Evolutionary conservation across 805 yeast species (phyloP).

Genomic region (Saturnispora dispora): DNA sequence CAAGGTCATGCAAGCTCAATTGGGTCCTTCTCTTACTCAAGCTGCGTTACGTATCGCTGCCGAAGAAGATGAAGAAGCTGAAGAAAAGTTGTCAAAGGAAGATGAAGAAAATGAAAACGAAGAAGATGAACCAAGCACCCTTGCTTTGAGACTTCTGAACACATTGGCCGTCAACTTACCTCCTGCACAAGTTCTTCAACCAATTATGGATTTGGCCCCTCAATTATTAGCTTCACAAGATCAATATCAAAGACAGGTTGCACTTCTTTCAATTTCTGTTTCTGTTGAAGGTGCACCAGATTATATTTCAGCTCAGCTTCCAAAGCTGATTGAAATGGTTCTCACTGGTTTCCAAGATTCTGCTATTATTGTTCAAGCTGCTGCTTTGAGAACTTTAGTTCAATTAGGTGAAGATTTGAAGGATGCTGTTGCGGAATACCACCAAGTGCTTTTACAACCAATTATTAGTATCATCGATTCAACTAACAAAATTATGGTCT

Average conservation of each 20-base stretch:
- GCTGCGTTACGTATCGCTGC: constrained; percentile 70
- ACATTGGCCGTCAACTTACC: constrained; percentile 78
- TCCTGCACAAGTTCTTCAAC: constrained; percentile 81
- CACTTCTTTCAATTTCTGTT: constrained; percentile 69
- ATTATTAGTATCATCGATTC: constrained; percentile 81
- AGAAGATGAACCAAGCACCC: constrained; percentile 69
- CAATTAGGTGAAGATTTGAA: constrained; percentile 78
- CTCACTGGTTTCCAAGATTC: constrained; percentile 70
- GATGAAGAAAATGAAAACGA: constrained; percentile 91
- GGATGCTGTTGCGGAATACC: constrained; percentile 76
- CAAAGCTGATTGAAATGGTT: constrained; percentile 62
- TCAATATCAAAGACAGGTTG: constrained; percentile 79
- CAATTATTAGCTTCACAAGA: constrained; percentile 52
- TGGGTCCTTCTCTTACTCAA: constrained; percentile 73
- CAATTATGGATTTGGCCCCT: constrained; percentile 59
- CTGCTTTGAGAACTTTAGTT: constrained; percentile 76
- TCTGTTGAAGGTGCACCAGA: constrained; percentile 94
- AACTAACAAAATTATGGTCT: constrained; percentile 73
- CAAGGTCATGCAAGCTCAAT: constrained; percentile 66
- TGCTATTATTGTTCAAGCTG: constrained; percentile 67
- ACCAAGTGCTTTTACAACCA: constrained; percentile 73
- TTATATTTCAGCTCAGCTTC: constrained; percentile 66
- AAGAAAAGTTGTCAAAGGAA: constrained; percentile 63
- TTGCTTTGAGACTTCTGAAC: constrained; percentile 74
- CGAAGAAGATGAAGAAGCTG: constrained; percentile 72